phyloP scores from a whole-genome alignment of 2,329 filamentous ascomycete genomes.

The Penicillium sp. region DNA sequence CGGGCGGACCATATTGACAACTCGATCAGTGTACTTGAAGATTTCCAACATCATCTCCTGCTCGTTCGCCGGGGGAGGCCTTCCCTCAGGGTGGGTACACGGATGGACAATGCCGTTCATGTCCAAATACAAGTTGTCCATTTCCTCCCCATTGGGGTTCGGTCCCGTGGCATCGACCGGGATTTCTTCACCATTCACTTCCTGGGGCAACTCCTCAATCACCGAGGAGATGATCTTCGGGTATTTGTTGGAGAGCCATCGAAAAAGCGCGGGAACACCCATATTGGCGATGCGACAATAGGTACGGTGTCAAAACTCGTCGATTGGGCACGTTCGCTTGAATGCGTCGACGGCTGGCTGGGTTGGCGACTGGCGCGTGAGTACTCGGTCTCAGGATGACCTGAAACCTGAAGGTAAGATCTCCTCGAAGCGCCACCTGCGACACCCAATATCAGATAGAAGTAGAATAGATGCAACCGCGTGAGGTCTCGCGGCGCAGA shows the following conservation, averaged over 20 bases:
- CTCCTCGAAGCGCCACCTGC: background rate
- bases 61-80: slow-evolving; percentile 84
- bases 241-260: slow-evolving; percentile 96
- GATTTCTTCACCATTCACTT: slow-evolving; percentile 77
- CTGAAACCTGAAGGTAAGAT: background rate
- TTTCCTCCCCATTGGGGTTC: slow-evolving; percentile 96
- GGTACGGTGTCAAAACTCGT: slow-evolving; percentile 5
- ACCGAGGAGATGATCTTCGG: slow-evolving; percentile 95
- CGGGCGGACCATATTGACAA: slow-evolving; percentile 97
- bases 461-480: slow-evolving; percentile 12
- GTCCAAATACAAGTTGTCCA: slow-evolving; percentile 96
- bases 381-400: background rate
- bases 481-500: slow-evolving; percentile 17
- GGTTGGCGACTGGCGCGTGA: slow-evolving; percentile 8
- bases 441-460: background rate
- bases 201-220: slow-evolving; percentile 76
- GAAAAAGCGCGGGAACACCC: slow-evolving; percentile 92
- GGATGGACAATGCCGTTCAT: slow-evolving; percentile 99
- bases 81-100: slow-evolving; percentile 94
- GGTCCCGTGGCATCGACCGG: slow-evolving; percentile 79
- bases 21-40: slow-evolving; percentile 97
- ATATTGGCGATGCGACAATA: slow-evolving; percentile 49
- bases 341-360: slow-evolving; percentile 13
- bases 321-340: slow-evolving; percentile 8
- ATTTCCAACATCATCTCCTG: slow-evolving; percentile 99